Conservation (phyloP, 345 rosid genomes). For the Sonneratia alba region DNA sequence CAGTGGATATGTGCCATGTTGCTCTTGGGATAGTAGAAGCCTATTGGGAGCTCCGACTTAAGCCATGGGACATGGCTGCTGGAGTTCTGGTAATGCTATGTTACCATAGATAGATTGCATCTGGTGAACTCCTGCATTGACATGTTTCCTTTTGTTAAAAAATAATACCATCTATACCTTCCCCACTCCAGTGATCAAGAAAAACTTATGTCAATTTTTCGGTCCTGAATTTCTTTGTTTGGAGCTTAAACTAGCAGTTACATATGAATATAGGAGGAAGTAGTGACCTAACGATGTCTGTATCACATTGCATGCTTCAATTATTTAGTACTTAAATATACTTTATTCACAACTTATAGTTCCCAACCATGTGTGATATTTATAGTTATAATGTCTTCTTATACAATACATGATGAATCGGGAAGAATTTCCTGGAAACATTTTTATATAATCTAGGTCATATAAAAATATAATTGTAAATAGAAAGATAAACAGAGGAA, state of each 20-base stretch:
- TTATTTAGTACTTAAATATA: neutral
- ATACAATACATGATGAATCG: neutral
- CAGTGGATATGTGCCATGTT: conserved; percentile 98
- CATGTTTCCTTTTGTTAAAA: neutral
- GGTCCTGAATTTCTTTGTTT: neutral
- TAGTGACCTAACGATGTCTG: neutral
- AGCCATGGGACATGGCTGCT: conserved; percentile 99
- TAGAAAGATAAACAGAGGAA: too few species aligned
- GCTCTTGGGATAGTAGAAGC: conserved; percentile 87
- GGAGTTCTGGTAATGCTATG: conserved; percentile 68
- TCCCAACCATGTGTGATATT: neutral
- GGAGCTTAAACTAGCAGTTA: neutral
- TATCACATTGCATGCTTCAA: neutral
- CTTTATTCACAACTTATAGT: neutral
- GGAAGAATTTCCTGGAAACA: neutral
- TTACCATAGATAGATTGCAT: conserved; percentile 1
- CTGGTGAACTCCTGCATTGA: neutral
- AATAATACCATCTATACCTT: neutral
- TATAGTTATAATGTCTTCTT: neutral
- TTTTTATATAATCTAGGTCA: neutral
- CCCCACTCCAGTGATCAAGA: neutral
- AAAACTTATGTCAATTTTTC: neutral
- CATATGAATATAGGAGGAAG: neutral
- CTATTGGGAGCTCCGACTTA: conserved; percentile 92
- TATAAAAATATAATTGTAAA: neutral